Conservation (phyloP, 345 rosid species). For the Salix suchowensis region DNA sequence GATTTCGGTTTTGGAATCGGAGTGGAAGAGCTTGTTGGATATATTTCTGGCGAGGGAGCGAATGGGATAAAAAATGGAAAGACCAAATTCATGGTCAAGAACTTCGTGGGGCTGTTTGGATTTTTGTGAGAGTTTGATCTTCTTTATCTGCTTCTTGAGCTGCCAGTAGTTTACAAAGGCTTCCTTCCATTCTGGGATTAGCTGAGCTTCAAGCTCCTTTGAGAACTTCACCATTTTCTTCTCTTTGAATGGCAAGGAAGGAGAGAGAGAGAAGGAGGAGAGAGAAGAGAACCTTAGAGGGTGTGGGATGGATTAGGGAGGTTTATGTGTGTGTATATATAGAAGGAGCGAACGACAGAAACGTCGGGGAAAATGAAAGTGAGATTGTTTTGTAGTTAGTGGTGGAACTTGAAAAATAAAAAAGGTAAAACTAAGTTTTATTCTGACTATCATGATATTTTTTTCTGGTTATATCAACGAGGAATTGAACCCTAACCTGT, state of each 20-base stretch:
- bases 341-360: constrained; percentile 22
- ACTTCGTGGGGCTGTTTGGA: constrained; percentile 35
- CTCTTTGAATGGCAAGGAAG: not conserved
- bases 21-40: constrained; percentile 19
- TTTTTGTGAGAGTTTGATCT: constrained; percentile 54
- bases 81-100: constrained; percentile 33
- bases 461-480: too few species aligned
- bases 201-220: constrained; percentile 90
- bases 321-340: constrained; percentile 34
- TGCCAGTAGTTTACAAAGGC: constrained; percentile 89
- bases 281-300: constrained; percentile 2
- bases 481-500: too few species aligned
- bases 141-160: constrained; percentile 81
- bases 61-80: constrained; percentile 55
- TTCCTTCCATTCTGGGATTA: constrained; percentile 97
- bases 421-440: too few species aligned
- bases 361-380: not conserved
- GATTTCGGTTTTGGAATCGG: constrained; percentile 35
- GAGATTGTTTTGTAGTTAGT: not conserved
- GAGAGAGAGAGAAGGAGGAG: not conserved
- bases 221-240: constrained; percentile 94
- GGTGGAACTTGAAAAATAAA: too few species aligned
- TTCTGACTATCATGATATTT: too few species aligned
- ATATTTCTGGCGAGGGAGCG: constrained; percentile 38
- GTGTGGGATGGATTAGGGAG: constrained; percentile 32